These are phyloP conservation scores for Neurospora intermedia DNA, from an alignment of 495 filamentous ascomycete genomes.

Conservation along the genomic window DNA sequence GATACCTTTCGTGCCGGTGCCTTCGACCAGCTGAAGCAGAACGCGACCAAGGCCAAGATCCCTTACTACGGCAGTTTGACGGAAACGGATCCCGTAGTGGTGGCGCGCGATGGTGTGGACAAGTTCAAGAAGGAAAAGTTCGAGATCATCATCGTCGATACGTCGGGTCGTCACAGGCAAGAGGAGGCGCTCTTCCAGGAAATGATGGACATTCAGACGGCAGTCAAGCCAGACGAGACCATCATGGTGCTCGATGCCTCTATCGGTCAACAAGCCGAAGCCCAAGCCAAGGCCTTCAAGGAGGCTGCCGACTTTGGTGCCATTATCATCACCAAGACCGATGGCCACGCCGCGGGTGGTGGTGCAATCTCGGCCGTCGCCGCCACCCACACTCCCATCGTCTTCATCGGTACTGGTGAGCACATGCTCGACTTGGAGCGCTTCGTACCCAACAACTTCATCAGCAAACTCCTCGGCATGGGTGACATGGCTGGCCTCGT, in stretches of 20 bases:
- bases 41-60: slow-evolving; percentile 96
- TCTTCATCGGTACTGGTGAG: slow-evolving; percentile 95
- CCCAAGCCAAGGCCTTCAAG: slow-evolving; percentile 92
- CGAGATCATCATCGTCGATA: slow-evolving; percentile 98
- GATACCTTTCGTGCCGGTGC: slow-evolving; percentile 98
- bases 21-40: slow-evolving; percentile 98
- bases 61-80: slow-evolving; percentile 95
- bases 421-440: slow-evolving; percentile 92
- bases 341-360: slow-evolving; percentile 88
- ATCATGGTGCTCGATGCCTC: slow-evolving; percentile 96
- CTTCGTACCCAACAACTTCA: slow-evolving; percentile 83
- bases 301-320: slow-evolving; percentile 95
- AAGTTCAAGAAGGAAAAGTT: slow-evolving; percentile 99
- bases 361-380: slow-evolving; percentile 98
- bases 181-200: slow-evolving; percentile 89
- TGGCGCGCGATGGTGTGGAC: slow-evolving; percentile 87
- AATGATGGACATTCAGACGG: slow-evolving; percentile 93
- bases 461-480: slow-evolving; percentile 90
- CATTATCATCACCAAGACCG: slow-evolving; percentile 98
- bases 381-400: slow-evolving; percentile 91
- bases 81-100: slow-evolving; percentile 88
- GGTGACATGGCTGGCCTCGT: slow-evolving; percentile 92
- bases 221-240: slow-evolving; percentile 89
- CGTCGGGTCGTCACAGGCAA: slow-evolving; percentile 84
- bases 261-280: slow-evolving; percentile 92